Base-by-base conservation (phyloP, 148 eudicot genomes). In the Vaccinium macrocarpon region DNA sequence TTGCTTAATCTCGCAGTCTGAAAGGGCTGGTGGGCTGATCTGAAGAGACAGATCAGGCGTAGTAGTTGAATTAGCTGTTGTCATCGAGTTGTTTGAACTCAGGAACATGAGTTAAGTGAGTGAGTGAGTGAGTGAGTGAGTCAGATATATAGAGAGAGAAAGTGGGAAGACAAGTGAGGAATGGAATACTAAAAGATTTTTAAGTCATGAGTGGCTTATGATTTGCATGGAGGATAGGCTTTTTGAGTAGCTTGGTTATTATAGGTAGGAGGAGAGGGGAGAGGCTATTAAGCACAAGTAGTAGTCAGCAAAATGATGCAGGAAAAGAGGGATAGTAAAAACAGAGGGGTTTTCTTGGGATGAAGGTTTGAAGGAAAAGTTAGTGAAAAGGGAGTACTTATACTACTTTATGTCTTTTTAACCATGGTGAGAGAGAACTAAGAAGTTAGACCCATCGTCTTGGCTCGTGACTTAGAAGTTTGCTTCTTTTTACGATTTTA, bases 191-290 rank as follows among this genome's bases (percentile, higher is more conserved):
- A 50, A 68, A 51, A 68, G 56, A 46, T 21, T 11, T 21, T 52
- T 91, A 94, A 89, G 86, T 92, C 90, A 95, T 95, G 97, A 95
- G 97, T 95, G 85, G 53, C 88, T 87, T 87, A 92, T 95, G 93
- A 95, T 93, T 93, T 90, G 94, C 92, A 88, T 94, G 93, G 85
- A 12, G 23, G 19, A 21, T 82, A 88, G 88, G 84, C 84, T 82
- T 88, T 82, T 76, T 53, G 38, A 53, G 79, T 57, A 82, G 85
- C 76, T 19, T 73, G 55, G 15, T 42, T 42, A 42, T 42, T 49
- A 5, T 16, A 57, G 38, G 42, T 13, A 27, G 42, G 42, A 27
- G 38, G 7, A 32, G 56, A 52, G 48, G 16, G 35, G 13, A 56
- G 75, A 55, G 70, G 21, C 46, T 78, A 48, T 72, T 52, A 61